Evolutionary conservation across 108 stramenopile species (phyloP), one percentile per base, ranked within the genome.

Genomic region (Mediolabrus comicus): DNA sequence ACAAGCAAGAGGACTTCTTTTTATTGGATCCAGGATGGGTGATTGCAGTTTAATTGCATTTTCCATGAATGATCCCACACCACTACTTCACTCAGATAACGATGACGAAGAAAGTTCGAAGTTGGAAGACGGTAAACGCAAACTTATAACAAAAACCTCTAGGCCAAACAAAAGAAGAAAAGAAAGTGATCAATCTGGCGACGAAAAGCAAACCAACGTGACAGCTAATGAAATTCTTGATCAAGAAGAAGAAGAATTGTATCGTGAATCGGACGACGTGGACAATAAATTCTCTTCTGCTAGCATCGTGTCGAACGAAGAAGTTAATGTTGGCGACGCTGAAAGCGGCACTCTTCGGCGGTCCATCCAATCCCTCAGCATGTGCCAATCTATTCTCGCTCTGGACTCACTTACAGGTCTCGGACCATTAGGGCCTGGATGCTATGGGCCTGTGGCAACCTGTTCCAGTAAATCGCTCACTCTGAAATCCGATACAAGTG

Each of bases 1-100:
- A 53, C 55, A 74, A 32, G 59, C 83, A 19, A 71, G 82, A 32
- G 93, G 93, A 1, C 36, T 95, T 11, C 27, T 95, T 13, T 89
- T 92, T 59, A 83, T 86, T 6, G 93, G 88, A 36, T 92, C 90
- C 58, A 86, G 93, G 53, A 57, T 92, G 59, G 93, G 93, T 58
- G 89, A 95, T 72, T 90, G 89, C 16, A 81, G 86, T 36, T 67
- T 95, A 22, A 74, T 95, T 17, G 84, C 85, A n/a, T 92, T 82
- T 78, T 81, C 83, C 13, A 54, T 89, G 52, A 88, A 83, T 28
- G 67, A 74, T 30, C 62, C 64, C 3, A 64, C 41, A 24, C 55
- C 52, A 35, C 75, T 81, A 24, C 13, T 77, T 65, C 34, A 54
- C 33, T 65, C 70, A 17, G 74, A 71, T 46, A 58, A 31, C 1